Conservation (phyloP, 306 rosid species). For the Quercus aquifolioides region DNA sequence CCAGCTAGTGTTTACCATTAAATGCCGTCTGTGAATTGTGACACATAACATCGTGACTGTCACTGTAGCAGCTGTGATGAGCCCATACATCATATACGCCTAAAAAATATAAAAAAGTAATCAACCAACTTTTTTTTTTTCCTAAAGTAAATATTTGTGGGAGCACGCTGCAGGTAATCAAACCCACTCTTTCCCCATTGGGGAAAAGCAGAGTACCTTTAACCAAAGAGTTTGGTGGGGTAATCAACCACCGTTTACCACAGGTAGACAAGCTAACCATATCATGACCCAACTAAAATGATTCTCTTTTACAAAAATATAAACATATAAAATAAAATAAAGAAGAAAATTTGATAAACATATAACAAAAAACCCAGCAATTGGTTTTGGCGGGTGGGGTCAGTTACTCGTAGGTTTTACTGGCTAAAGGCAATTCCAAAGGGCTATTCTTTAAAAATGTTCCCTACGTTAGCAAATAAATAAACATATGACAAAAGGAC, state of each 20-base stretch:
- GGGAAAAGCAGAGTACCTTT: no score
- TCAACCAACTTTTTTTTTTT: no score
- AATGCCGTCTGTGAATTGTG: slow-evolving; percentile 86
- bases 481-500: not conserved
- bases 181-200: no score
- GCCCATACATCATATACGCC: slow-evolving; percentile 74
- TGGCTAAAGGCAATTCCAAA: no score
- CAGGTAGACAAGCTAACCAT: slow-evolving; percentile 12
- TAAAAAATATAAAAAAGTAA: slow-evolving; percentile 22
- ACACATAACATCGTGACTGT: slow-evolving; percentile 77
- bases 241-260: not conserved
- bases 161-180: no score
- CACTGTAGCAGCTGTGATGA: slow-evolving; percentile 58
- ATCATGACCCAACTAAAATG: slow-evolving; percentile 12
- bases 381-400: no score
- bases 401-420: no score
- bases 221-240: no score
- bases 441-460: no score
- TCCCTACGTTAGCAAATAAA: no score
- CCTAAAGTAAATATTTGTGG: no score
- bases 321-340: no score
- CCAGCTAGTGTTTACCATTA: slow-evolving; percentile 58
- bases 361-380: not conserved
- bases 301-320: not conserved
- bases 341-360: not conserved